Conservation (phyloP, 1,284 basidiomycete species). For the Cerrena zonata region DNA sequence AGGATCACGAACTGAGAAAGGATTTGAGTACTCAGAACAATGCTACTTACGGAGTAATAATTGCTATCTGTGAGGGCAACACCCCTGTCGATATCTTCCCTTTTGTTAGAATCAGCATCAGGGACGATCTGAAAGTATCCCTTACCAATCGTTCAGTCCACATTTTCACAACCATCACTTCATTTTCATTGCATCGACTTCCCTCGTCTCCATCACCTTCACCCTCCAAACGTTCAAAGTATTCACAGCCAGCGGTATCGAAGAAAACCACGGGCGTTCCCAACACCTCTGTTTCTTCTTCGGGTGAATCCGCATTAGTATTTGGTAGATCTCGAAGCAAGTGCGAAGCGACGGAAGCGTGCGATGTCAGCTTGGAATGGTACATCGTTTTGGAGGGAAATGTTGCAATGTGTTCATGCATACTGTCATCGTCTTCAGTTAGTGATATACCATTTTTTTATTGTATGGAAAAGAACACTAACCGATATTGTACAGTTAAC, state of each 20-base stretch:
- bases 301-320: conserved; percentile 40
- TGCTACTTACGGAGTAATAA: conserved; percentile 76
- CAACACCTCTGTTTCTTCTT: conserved; percentile 67
- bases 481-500: conserved; percentile 85
- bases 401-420: conserved; percentile 81
- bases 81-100: conserved; percentile 67
- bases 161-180: conserved; percentile 75
- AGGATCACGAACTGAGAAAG: background rate
- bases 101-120: background rate
- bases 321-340: conserved; percentile 69
- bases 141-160: conserved; percentile 79
- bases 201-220: conserved; percentile 73
- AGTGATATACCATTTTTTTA: background rate
- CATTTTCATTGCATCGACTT: conserved; percentile 89
- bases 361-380: conserved; percentile 64
- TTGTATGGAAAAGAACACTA: conserved; percentile 16
- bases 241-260: conserved; percentile 90
- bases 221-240: conserved; percentile 71
- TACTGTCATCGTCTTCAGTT: conserved; percentile 47
- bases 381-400: conserved; percentile 88
- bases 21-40: background rate
- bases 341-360: conserved; percentile 65
- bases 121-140: conserved; percentile 5
- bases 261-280: conserved; percentile 83
- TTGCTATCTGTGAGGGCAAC: conserved; percentile 70